Percentiles rank a stretch among this genome's conserved stretches.
Evolutionary conservation across 2,329 filamentous ascomycete species (phyloP).

Genomic region (Thielaviopsis musarum): DNA sequence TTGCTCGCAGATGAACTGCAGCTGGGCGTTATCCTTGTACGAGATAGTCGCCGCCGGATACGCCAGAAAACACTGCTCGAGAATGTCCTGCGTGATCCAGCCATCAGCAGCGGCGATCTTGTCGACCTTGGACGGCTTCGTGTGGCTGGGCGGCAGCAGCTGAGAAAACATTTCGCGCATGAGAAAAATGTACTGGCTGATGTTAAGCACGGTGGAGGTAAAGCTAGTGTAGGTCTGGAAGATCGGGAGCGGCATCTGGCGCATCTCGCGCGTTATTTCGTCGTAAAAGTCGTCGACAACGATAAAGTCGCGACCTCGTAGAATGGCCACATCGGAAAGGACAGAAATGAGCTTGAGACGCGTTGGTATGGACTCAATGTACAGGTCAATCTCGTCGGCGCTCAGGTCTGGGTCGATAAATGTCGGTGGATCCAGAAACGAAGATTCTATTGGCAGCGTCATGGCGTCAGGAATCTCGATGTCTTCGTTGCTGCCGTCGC

Average conservation of each 20-base stretch:
- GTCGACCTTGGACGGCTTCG: slow-evolving; percentile 25
- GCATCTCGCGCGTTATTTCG: slow-evolving; percentile 31
- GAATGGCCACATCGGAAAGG: slow-evolving; percentile 29
- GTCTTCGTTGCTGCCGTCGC: slow-evolving; percentile 16
- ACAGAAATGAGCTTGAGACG: slow-evolving; percentile 47
- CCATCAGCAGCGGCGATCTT: slow-evolving; percentile 21
- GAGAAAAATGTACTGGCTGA: slow-evolving; percentile 27
- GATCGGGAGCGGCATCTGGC: slow-evolving; percentile 11
- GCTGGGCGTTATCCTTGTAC: slow-evolving; percentile 52
- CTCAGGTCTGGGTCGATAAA: slow-evolving; percentile 4
- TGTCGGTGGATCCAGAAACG: not conserved
- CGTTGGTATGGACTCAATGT: slow-evolving; percentile 39
- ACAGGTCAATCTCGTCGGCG: slow-evolving; percentile 10
- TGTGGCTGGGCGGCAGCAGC: slow-evolving; percentile 25
- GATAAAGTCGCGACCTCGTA: slow-evolving; percentile 26
- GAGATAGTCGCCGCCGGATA: slow-evolving; percentile 44
- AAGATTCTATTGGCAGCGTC: not conserved
- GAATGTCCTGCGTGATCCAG: slow-evolving; percentile 27
- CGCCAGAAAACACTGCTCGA: slow-evolving; percentile 45
- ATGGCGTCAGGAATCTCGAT: not conserved
- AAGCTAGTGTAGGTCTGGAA: slow-evolving; percentile 10
- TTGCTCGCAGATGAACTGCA: slow-evolving; percentile 49
- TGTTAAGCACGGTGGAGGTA: slow-evolving; percentile 19
- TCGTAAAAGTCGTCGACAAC: slow-evolving; percentile 40
- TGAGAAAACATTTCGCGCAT: slow-evolving; percentile 28